Conservation (phyloP, 257 asterid genomes). For the Penstemon newberryi region DNA sequence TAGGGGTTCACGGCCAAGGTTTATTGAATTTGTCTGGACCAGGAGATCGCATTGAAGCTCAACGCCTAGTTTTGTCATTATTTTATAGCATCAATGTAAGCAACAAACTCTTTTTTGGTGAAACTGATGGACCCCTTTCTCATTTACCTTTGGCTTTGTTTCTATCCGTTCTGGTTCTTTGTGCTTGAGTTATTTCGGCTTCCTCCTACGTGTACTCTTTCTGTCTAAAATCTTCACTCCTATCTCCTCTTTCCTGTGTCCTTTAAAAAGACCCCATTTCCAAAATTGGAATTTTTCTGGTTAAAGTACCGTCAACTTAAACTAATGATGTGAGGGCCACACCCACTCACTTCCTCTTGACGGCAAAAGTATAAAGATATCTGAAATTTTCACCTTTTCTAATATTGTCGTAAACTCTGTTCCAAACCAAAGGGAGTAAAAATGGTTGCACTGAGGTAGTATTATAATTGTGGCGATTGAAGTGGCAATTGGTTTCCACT, state of each 20-base stretch:
- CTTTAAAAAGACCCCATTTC: not conserved
- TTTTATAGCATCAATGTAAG: conserved; percentile 92
- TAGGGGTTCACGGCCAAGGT: conserved; percentile 99
- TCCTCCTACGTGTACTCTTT: not conserved
- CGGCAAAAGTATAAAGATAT: not conserved
- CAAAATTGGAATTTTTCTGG: not conserved
- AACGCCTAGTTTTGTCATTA: conserved; percentile 81
- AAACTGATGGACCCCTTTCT: no score
- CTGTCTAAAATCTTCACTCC: not conserved
- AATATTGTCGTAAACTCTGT: not conserved
- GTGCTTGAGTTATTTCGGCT: no score
- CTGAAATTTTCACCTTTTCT: not conserved
- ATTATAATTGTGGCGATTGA: not conserved
- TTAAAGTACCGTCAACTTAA: not conserved
- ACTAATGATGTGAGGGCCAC: not conserved
- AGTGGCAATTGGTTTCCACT: not conserved
- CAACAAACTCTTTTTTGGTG: not conserved
- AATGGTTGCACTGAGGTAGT: not conserved
- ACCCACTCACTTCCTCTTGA: not conserved
- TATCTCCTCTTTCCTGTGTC: not conserved
- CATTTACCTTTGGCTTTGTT: no score
- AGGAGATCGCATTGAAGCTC: conserved; percentile 96
- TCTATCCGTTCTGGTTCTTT: no score
- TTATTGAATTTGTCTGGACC: conserved; percentile 85
- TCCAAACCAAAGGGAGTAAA: not conserved